Base-by-base conservation (phyloP, 1,284 basidiomycete genomes). In the Ustanciosporium gigantosporum region DNA sequence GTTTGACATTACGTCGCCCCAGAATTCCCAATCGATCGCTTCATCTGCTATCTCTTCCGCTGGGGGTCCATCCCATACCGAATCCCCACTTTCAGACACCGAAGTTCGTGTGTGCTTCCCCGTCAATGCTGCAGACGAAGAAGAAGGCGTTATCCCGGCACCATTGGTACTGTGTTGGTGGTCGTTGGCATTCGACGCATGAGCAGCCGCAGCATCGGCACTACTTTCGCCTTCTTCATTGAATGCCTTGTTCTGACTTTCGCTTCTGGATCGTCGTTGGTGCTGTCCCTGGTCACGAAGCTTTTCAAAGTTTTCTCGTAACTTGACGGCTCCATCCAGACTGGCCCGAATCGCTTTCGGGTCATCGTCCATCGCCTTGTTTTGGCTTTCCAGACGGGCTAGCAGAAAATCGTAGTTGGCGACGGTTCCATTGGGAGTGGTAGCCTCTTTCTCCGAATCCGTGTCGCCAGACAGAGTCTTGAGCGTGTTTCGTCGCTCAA, bases 1-100 rank as follows among this genome's bases (percentile, higher is more conserved):
- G 59, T 66, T 72, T 16, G 87, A 89, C 76, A 98, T 90, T 6
- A 98, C 92, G 15, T 84, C 84, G 1, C 95, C 94, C 94, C 95
- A 98, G 80, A 97, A 98, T 65, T 88, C 88, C 95, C 80, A 81
- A 59, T 82, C 81, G 25, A 76, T 68, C n/a, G 36, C 35, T 16
- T 66, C 62, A 14, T 70, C 65, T 5, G 29, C 44, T 1, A 48
- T 8, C 25, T 64, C 68, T 14, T 67, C 55, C 8, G 27, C 27
- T 4, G 60, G 60, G 3, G 60, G 53, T 14, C 46, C 65, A 2
- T 58, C 35, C 39, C 42, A 49, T 29, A 29, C 9, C 9, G 27
- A 29, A n/a, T n/a, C n/a, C n/a, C n/a, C n/a, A 9, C 11, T 11
- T 29, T n/a, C n/a, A 19, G 32, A 11, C 20, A 19, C 17, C 17